Conservation (phyloP, 2,329 filamentous ascomycete genomes). For the Monosporascus cannonballus region DNA sequence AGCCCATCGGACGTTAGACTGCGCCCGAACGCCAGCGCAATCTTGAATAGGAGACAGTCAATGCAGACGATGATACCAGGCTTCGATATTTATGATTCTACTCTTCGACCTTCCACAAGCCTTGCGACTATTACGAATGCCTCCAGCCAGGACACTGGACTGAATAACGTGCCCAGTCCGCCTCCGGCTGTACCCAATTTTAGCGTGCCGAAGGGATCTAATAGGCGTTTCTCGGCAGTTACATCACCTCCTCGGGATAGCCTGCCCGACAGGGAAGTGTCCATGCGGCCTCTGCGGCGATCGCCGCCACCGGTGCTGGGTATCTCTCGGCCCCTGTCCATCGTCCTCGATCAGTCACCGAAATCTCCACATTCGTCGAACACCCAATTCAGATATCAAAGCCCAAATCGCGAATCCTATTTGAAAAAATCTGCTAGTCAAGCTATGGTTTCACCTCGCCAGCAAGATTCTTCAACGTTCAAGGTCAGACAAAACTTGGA, state of each 20-base stretch:
- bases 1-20: slow-evolving; percentile 30
- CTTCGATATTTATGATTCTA: slow-evolving; percentile 30
- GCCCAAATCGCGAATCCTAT: neutral
- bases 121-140: slow-evolving; percentile 1
- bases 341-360: slow-evolving; percentile 48
- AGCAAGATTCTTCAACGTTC: neutral
- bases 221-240: slow-evolving; percentile 38
- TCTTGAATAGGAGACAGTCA: slow-evolving; percentile 45
- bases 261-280: slow-evolving; percentile 16
- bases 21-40: slow-evolving; percentile 48
- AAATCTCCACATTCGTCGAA: slow-evolving; percentile 17
- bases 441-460: neutral
- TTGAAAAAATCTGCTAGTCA: neutral
- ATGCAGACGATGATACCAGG: slow-evolving; percentile 41
- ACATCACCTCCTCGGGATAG: slow-evolving; percentile 18
- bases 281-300: slow-evolving; percentile 23
- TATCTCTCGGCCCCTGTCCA: slow-evolving; percentile 46
- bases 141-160: slow-evolving; percentile 18
- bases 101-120: slow-evolving; percentile 21
- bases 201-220: slow-evolving; percentile 42
- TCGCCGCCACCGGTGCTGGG: slow-evolving; percentile 41
- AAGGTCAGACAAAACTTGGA: neutral
- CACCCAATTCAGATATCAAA: slow-evolving; percentile 1
- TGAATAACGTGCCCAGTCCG: slow-evolving; percentile 11
- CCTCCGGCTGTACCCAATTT: slow-evolving; percentile 41